phyloP scores from a whole-genome alignment of 768 basidiomycete genomes.

The Kwoniella mangroviensis region DNA sequence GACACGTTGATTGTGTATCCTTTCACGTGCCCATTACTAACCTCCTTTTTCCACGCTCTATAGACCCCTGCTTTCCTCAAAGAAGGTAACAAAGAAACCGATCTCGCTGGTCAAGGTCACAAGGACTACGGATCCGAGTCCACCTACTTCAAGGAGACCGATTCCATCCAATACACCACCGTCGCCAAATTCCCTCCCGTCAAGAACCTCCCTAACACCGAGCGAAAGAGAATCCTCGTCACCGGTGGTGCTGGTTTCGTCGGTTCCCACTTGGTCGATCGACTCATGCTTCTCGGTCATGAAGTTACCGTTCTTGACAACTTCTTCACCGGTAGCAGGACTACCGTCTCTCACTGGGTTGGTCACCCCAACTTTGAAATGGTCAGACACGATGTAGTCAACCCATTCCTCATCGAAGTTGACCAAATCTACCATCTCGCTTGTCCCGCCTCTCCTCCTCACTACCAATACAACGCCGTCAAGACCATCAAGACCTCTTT shows the following conservation, averaged over 20 bases:
- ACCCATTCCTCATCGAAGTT: conserved; percentile 98
- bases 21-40: not conserved
- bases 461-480: conserved; percentile 96
- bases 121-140: conserved; percentile 76
- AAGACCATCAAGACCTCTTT: conserved; percentile 99
- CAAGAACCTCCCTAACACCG: conserved; percentile 74
- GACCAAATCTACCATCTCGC: conserved; percentile 99
- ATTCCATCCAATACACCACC: conserved; percentile 88
- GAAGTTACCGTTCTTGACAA: conserved; percentile 97
- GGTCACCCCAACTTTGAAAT: conserved; percentile 99
- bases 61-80: conserved; percentile 53
- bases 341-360: conserved; percentile 67
- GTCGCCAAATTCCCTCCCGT: conserved; percentile 92
- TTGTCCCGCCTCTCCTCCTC: conserved; percentile 94
- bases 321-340: conserved; percentile 97
- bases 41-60: not conserved
- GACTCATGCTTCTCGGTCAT: conserved; percentile 96
- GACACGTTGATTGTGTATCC: conserved; percentile 2
- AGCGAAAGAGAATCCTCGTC: conserved; percentile 86
- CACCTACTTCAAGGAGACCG: conserved; percentile 77
- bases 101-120: conserved; percentile 32
- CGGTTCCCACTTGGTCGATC: conserved; percentile 93
- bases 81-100: conserved; percentile 34
- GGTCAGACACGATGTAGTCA: conserved; percentile 94
- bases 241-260: conserved; percentile 99